Evolutionary conservation across 345 rosid genomes (phyloP).

Genomic region (Adansonia digitata): DNA sequence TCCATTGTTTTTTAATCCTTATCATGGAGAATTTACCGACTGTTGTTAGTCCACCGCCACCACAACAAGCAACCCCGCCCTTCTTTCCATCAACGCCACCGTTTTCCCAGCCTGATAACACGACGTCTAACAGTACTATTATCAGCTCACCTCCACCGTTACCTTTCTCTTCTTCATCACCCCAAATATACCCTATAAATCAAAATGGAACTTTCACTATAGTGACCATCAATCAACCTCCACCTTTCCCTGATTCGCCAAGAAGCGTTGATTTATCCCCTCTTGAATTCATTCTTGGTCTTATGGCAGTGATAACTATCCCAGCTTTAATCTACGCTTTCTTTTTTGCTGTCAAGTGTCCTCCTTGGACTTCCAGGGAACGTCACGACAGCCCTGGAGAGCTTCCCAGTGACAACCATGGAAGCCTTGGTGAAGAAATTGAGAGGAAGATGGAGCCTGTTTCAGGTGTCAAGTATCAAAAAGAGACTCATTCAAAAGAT

Average conservation of each 20-base stretch:
- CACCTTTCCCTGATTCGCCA: conserved; percentile 53
- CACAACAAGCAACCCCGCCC: not conserved
- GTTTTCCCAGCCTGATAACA: not conserved
- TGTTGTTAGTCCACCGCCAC: not conserved
- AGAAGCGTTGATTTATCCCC: conserved; percentile 59
- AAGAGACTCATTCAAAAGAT: conserved; percentile 42
- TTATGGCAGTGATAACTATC: conserved; percentile 68
- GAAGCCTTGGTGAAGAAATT: not conserved
- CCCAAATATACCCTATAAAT: conserved; percentile 13
- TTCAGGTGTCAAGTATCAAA: conserved; percentile 33
- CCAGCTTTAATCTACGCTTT: conserved; percentile 63
- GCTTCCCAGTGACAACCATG: not conserved
- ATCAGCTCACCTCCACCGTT: conserved; percentile 2
- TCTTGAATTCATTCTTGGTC: conserved; percentile 54
- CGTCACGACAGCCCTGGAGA: conserved; percentile 7
- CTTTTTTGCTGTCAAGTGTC: conserved; percentile 52
- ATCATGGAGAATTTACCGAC: conserved; percentile 16
- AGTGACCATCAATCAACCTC: conserved; percentile 27
- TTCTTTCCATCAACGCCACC: not conserved
- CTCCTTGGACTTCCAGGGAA: conserved; percentile 13
- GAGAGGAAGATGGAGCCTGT: conserved; percentile 7
- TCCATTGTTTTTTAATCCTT: not conserved
- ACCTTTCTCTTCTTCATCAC: not conserved
- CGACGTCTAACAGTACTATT: not conserved
- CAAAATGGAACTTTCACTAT: conserved; percentile 22